A percentile compares a stretch with the other conserved stretches of the same genome.
Conservation (phyloP, 1,284 basidiomycete genomes). For the Mycosarcoma maydis region DNA sequence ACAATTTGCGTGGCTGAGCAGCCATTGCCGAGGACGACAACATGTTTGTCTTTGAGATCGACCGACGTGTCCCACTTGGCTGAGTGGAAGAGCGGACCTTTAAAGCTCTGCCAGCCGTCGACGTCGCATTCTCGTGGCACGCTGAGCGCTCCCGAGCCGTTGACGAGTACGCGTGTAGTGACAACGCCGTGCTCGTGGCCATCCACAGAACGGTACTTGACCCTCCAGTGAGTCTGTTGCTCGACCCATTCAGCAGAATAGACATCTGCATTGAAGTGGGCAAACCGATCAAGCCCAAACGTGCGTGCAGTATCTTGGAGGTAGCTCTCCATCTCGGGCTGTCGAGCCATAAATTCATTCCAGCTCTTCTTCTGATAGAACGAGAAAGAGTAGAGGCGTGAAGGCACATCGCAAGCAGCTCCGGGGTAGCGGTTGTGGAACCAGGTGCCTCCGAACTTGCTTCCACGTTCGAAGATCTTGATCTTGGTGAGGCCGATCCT, state of each 20-base stretch:
- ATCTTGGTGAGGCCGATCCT: slow-evolving; percentile 31
- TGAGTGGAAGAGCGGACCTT: slow-evolving; percentile 60
- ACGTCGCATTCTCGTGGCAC: slow-evolving; percentile 46
- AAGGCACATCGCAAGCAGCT: slow-evolving; percentile 49
- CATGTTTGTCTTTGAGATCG: slow-evolving; percentile 55
- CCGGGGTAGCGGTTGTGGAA: slow-evolving; percentile 48
- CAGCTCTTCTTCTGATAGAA: slow-evolving; percentile 37
- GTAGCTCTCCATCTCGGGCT: slow-evolving; percentile 46
- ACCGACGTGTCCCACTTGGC: slow-evolving; percentile 61
- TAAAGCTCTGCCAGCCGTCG: slow-evolving; percentile 39
- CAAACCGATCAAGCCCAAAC: slow-evolving; percentile 27
- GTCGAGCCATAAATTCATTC: slow-evolving; percentile 25
- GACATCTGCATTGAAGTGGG: slow-evolving; percentile 36
- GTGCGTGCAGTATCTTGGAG: slow-evolving; percentile 26
- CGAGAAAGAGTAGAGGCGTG: slow-evolving; percentile 51
- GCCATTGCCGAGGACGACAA: slow-evolving; percentile 61
- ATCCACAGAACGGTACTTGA: slow-evolving; percentile 18
- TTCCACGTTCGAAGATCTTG: slow-evolving; percentile 33
- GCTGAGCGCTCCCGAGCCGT: slow-evolving; percentile 36
- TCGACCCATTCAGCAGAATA: slow-evolving; percentile 39
- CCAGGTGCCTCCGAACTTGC: slow-evolving; percentile 50
- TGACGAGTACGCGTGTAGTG: slow-evolving; percentile 32
- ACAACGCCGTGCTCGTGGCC: slow-evolving; percentile 10
- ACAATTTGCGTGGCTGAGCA: slow-evolving; percentile 60
- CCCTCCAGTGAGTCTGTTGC: slow-evolving; percentile 37